Base-by-base conservation (phyloP, 495 filamentous ascomycete genomes). In the Tuber brumale region DNA sequence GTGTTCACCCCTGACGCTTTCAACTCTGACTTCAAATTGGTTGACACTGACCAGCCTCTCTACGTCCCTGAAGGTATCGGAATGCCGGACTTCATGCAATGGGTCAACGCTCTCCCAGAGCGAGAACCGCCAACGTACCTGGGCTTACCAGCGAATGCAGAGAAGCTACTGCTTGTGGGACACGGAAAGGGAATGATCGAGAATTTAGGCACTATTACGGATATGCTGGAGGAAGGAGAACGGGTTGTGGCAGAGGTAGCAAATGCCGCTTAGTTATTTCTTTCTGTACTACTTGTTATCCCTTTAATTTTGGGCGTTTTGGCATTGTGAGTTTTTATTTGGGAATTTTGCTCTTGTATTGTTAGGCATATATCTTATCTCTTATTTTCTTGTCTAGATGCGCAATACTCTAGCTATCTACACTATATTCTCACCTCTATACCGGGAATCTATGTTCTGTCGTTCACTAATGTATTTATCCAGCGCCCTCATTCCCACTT, bases 71-170 rank as follows among this genome's bases (percentile, higher is more conserved):
- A 88, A 31, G 90, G 91, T 41, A 97, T 94, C 14, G 89, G 89
- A 43, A 89, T 97, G 85, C 89, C 89, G 74, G 93, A 97, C 79
- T 97, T 98, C 81, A 90, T 92, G 85, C 88, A 88, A 61, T 99
- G 95, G 95, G 95, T 98, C 70, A 92, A 97, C 79, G 88, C 88
- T 61, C 85, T 99, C 77, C 95, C 95, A 19, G 95, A 99, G 87
- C 89, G 95, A 81, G 95, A 99, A 83, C 95, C 95, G 69, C 95
- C 95, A 1, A 97, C 94, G 10, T 99, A 97, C 83, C 86, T 99
- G n/a, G 96, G 95, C 41, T 84, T 99, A 75, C 96, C 95, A 51
- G 93, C 94, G 37, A 97, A 98, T 83, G 96, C 95, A 70, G 95
- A 99, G 89, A 98, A 98, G 85, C 81, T 99, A 83, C 84, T 99